phyloP scores from a whole-genome alignment of 441 rosid genomes.

The Jatropha multifida region DNA sequence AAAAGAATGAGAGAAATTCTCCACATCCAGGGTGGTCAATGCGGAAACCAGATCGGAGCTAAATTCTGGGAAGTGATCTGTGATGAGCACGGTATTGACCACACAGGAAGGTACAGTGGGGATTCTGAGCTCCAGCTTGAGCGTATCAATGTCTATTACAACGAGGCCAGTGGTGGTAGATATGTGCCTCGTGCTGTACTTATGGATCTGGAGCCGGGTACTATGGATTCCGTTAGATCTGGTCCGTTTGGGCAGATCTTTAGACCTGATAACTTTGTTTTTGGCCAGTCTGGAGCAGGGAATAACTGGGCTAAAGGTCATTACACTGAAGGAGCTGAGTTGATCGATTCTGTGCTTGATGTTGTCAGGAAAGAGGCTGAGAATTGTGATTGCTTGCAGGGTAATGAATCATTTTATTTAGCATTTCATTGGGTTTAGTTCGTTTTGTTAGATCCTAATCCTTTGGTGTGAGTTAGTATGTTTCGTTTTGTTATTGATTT shows the following conservation, averaged over 20 bases:
- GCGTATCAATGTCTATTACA: conserved; percentile 49
- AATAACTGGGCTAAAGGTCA: conserved; percentile 56
- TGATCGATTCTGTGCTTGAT: conserved; percentile 51
- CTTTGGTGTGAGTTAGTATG: not conserved
- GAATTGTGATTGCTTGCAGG: conserved; percentile 54
- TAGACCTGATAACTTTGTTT: conserved; percentile 47
- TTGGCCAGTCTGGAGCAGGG: conserved; percentile 50
- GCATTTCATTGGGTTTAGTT: not conserved
- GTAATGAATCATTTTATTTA: conserved; percentile 11
- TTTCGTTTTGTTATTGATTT: not conserved
- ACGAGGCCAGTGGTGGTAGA: conserved; percentile 49
- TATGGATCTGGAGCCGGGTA: conserved; percentile 57
- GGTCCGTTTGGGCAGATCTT: conserved; percentile 52
- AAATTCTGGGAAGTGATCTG: conserved; percentile 57
- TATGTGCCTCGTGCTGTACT: conserved; percentile 54
- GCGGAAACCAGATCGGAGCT: conserved; percentile 53
- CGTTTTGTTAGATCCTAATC: not conserved
- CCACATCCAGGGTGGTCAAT: conserved; percentile 51
- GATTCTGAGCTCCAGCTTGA: conserved; percentile 49
- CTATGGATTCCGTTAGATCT: conserved; percentile 53
- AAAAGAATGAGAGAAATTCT: conserved; percentile 41
- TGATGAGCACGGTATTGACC: conserved; percentile 53
- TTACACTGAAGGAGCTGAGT: conserved; percentile 52
- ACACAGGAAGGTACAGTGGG: conserved; percentile 39
- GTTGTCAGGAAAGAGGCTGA: conserved; percentile 53